Evolutionary conservation across 2,329 filamentous ascomycete genomes (phyloP).

Genomic region (Dothistroma septosporum): DNA sequence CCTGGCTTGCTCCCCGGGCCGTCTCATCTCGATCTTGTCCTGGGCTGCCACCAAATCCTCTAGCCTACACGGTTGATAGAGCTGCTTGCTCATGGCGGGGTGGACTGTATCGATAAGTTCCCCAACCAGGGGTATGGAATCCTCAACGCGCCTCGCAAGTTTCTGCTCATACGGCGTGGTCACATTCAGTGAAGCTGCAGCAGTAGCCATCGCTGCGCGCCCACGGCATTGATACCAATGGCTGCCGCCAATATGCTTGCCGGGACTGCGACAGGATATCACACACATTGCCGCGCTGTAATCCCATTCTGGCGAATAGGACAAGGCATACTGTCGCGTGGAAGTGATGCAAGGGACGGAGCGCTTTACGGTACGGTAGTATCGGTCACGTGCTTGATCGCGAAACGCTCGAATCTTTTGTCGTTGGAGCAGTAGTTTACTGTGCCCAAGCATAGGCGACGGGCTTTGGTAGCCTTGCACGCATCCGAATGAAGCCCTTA

Average conservation of each 20-base stretch:
- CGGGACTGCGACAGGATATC: neutral
- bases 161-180: neutral
- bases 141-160: neutral
- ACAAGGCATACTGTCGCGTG: neutral
- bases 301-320: neutral
- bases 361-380: too few relatives aligned
- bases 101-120: neutral
- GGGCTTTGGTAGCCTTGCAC: too few relatives aligned
- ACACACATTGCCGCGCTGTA: neutral
- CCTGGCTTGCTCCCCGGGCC: neutral
- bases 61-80: neutral
- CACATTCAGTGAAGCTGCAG: neutral
- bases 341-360: neutral
- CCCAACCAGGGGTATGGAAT: neutral
- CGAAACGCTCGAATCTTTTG: too few relatives aligned
- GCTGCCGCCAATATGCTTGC: neutral
- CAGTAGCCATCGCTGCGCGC: neutral
- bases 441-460: too few relatives aligned
- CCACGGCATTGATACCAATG: neutral
- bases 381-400: too few relatives aligned
- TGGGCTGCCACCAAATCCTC: neutral
- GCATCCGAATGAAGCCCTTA: neutral
- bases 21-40: neutral
- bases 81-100: neutral
- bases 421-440: too few relatives aligned